phyloP scores from a whole-genome alignment of 352 stramenopile genomes.

The Plasmopara halstedii region DNA sequence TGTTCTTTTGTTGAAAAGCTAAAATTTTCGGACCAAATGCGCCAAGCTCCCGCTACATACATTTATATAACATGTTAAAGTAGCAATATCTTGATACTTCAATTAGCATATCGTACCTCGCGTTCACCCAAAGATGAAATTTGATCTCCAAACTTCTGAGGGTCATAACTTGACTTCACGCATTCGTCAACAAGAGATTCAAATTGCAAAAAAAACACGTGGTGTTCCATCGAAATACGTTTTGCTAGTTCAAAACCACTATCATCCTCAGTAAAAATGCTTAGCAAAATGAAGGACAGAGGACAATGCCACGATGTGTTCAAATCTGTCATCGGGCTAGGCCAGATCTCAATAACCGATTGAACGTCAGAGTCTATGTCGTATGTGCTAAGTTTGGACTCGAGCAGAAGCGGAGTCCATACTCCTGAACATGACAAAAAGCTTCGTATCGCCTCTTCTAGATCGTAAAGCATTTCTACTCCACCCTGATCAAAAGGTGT shows the following conservation, averaged over 20 bases:
- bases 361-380: constrained; percentile 14
- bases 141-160: constrained; percentile 35
- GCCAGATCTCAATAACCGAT: constrained; percentile 7
- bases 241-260: constrained; percentile 11
- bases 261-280: constrained; percentile 25
- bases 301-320: constrained; percentile 17
- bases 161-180: constrained; percentile 42
- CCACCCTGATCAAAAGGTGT: background rate
- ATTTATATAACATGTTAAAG: background rate
- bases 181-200: constrained; percentile 49
- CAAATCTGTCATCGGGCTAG: constrained; percentile 1
- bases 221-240: constrained; percentile 29
- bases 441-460: constrained; percentile 16
- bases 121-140: constrained; percentile 24
- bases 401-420: constrained; percentile 19
- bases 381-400: constrained; percentile 9
- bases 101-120: constrained; percentile 26
- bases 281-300: constrained; percentile 19
- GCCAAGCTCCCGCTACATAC: constrained; percentile 37
- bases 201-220: constrained; percentile 27
- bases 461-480: constrained; percentile 16
- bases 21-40: constrained; percentile 38
- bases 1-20: constrained; percentile 38
- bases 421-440: constrained; percentile 21
- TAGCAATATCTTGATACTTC: background rate